These are phyloP conservation scores for Salvia hispanica DNA, from an alignment of 257 asterid species.

Conservation along the genomic window DNA sequence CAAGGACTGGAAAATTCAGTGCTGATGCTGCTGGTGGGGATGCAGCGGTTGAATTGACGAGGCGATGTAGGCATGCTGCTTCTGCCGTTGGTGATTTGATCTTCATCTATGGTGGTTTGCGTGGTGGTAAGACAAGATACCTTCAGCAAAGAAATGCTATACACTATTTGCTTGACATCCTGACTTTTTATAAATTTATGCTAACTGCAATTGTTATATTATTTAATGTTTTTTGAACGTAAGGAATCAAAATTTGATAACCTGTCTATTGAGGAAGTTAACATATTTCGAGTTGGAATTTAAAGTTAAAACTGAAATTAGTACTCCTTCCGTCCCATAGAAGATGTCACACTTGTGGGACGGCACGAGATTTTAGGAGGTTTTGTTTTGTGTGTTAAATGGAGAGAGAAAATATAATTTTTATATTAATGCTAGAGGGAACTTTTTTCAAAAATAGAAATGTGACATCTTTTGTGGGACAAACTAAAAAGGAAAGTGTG, in stretches of 20 bases:
- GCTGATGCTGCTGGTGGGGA: constrained; percentile 99
- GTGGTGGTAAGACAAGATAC: constrained; percentile 82
- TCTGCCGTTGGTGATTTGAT: constrained; percentile 97
- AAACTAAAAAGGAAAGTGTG: too few relatives aligned
- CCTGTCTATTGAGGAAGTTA: constrained; percentile 2
- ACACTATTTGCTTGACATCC: constrained; percentile 22
- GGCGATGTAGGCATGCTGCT: constrained; percentile 99
- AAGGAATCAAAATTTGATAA: neutral
- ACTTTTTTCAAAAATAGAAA: too few relatives aligned
- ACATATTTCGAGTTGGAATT: constrained; percentile 4
- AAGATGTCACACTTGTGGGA: too few relatives aligned
- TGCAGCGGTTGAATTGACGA: constrained; percentile 95
- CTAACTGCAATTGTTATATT: neutral
- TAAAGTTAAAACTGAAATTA: neutral
- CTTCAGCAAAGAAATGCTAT: neutral
- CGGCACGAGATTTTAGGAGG: too few relatives aligned
- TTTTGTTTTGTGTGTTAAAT: too few relatives aligned
- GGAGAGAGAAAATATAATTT: too few relatives aligned
- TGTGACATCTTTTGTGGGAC: too few relatives aligned
- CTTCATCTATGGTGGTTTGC: constrained; percentile 95
- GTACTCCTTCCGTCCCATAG: too few relatives aligned
- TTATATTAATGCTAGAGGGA: too few relatives aligned
- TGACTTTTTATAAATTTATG: constrained; percentile 13
- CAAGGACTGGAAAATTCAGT: constrained; percentile 94
- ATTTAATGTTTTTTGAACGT: neutral